Conservation (phyloP, 768 basidiomycete genomes). For the Psilocybe cyanescens region DNA sequence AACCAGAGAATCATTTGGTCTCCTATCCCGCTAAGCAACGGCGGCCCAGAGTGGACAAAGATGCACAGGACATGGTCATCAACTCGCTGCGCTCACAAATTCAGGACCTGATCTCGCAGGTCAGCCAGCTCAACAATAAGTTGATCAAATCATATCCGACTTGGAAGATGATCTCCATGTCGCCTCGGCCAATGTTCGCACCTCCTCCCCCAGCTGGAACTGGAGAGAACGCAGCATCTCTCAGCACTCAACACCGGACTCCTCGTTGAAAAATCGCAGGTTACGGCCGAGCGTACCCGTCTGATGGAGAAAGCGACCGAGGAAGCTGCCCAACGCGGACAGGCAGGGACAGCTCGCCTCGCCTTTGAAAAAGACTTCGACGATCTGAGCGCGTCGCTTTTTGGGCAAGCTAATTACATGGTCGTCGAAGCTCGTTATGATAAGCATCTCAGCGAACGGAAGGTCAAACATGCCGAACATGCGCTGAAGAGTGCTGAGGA, state of each 20-base stretch:
- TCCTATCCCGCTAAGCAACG: conserved; percentile 18
- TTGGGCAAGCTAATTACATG: conserved; percentile 95
- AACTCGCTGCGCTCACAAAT: conserved; percentile 79
- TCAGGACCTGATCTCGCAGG: conserved; percentile 87
- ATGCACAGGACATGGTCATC: conserved; percentile 87
- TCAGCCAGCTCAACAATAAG: conserved; percentile 88
- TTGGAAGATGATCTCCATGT: conserved; percentile 89
- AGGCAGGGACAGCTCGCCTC: conserved; percentile 81
- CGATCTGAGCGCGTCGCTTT: conserved; percentile 88
- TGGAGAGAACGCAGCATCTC: conserved; percentile 85
- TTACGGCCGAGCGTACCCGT: conserved; percentile 88
- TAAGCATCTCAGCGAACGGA: conserved; percentile 64
- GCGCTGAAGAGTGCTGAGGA: conserved; percentile 87
- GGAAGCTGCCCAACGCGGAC: conserved; percentile 88
- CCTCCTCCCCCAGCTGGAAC: conserved; percentile 75
- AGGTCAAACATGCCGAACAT: conserved; percentile 75
- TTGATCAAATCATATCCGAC: conserved; percentile 90
- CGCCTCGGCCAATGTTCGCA: conserved; percentile 57
- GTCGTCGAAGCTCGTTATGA: conserved; percentile 91
- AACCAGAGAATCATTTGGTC: conserved; percentile 1
- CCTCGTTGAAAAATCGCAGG: conserved; percentile 89
- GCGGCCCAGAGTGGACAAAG: conserved; percentile 38
- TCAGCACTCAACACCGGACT: conserved; percentile 90
- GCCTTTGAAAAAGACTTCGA: conserved; percentile 95
- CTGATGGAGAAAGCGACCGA: conserved; percentile 97